These are phyloP conservation scores for Trichophyton schoenleinii DNA, from an alignment of 2,329 filamentous ascomycete species.

Conservation along the genomic window DNA sequence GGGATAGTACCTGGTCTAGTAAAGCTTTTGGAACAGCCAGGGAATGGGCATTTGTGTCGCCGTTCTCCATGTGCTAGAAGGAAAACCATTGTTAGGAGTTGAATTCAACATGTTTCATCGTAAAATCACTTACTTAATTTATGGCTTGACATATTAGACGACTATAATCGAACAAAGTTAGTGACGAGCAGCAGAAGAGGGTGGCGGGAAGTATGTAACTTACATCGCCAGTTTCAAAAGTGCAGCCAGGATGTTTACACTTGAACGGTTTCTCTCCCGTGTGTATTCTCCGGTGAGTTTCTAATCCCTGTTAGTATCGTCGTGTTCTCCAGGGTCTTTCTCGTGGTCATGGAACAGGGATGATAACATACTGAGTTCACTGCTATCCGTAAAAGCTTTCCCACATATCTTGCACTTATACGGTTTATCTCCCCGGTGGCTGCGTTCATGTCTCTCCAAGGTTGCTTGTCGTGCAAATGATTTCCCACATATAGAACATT, in stretches of 20 bases:
- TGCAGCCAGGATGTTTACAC: slow-evolving; percentile 32
- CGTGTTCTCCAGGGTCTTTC: background rate
- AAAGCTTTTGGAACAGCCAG: slow-evolving; percentile 32
- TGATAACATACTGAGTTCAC: slow-evolving; percentile 28
- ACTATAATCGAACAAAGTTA: slow-evolving; percentile 17
- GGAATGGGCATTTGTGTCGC: slow-evolving; percentile 29
- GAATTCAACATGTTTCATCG: background rate
- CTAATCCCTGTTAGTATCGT: slow-evolving; percentile 19
- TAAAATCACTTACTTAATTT: slow-evolving; percentile 25
- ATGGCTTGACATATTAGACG: slow-evolving; percentile 36
- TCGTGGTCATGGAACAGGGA: background rate
- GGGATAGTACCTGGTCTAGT: slow-evolving; percentile 28
- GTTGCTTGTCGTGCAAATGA: slow-evolving; percentile 33
- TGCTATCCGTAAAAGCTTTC: slow-evolving; percentile 34
- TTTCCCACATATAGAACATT: slow-evolving; percentile 31
- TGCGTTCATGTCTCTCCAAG: slow-evolving; percentile 33
- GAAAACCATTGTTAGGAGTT: slow-evolving; percentile 9
- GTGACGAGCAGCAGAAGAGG: background rate
- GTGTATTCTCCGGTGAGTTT: slow-evolving; percentile 33
- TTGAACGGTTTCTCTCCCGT: slow-evolving; percentile 34
- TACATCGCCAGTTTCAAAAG: slow-evolving; percentile 34
- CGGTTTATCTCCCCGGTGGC: slow-evolving; percentile 33
- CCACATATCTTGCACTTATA: slow-evolving; percentile 31
- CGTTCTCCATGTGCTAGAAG: slow-evolving; percentile 29
- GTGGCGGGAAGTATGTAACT: slow-evolving; percentile 11